Evolutionary conservation across 2,329 filamentous ascomycete species (phyloP).

Genomic region (Zymoseptoria pseudotritici): DNA sequence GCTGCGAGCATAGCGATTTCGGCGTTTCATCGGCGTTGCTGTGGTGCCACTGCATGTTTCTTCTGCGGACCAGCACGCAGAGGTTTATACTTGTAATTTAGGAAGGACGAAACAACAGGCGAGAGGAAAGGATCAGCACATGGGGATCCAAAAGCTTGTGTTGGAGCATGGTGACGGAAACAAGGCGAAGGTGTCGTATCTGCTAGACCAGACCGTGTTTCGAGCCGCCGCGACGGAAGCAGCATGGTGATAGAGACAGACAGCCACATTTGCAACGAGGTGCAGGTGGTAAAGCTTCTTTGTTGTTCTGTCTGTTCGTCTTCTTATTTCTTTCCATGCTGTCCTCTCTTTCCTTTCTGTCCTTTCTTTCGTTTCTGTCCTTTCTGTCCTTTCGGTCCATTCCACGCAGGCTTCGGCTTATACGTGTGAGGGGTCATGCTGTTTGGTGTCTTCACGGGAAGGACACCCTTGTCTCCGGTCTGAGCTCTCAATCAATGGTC

Average conservation of each 20-base stretch:
- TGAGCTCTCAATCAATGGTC: too few species aligned
- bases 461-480: too few species aligned
- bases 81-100: background rate
- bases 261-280: background rate
- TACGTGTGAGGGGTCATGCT: too few species aligned
- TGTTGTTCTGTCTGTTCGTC: too few species aligned
- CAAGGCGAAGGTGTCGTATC: background rate
- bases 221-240: background rate
- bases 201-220: background rate
- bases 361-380: too few species aligned
- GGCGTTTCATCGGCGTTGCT: background rate
- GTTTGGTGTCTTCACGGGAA: too few species aligned
- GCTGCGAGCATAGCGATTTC: background rate
- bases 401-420: too few species aligned
- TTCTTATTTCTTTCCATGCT: too few species aligned
- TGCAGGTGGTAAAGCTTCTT: background rate
- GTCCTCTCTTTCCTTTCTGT: too few species aligned
- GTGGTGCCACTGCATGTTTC: background rate
- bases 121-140: background rate
- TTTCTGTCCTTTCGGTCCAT: too few species aligned
- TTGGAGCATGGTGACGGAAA: background rate
- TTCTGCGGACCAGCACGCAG: background rate
- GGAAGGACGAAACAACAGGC: background rate
- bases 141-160: background rate
- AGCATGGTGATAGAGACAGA: background rate